These are phyloP conservation scores for Linnemannia schmuckeri DNA, from an alignment of 192 early-diverging fungal genomes.

Conservation along the genomic window DNA sequence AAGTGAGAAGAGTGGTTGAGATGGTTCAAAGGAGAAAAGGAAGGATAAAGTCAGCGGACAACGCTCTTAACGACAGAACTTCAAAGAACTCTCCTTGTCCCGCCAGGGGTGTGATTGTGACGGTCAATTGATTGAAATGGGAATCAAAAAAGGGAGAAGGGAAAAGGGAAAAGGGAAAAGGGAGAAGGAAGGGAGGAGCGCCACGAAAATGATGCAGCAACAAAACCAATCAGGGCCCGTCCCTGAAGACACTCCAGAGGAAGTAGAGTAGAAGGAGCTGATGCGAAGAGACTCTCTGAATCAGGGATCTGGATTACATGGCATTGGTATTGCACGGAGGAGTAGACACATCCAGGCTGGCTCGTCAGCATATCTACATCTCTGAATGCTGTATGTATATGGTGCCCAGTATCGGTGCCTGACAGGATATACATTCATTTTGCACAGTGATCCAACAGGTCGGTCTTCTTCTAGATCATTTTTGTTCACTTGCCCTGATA, in stretches of 20 bases:
- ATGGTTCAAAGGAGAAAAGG: background rate
- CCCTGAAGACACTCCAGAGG: background rate
- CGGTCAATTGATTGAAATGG: background rate
- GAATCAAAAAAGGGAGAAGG: no score
- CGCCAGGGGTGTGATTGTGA: background rate
- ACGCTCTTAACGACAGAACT: no score
- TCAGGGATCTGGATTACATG: background rate
- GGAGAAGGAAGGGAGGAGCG: background rate
- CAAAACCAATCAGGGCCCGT: background rate
- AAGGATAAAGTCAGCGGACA: background rate
- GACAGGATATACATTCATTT: no score
- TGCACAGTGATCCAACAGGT: no score
- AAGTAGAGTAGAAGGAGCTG: background rate
- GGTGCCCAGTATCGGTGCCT: no score
- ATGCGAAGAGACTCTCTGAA: background rate
- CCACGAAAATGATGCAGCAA: conserved; percentile 1
- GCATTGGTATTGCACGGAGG: no score
- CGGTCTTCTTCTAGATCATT: background rate
- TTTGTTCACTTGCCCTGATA: background rate
- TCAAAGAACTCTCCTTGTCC: no score
- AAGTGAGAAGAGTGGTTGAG: background rate
- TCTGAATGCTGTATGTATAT: no score
- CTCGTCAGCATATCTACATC: no score
- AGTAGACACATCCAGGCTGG: no score
- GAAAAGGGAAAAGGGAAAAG: background rate